phyloP scores from a whole-genome alignment of 352 stramenopile species.

The Peronospora tabacina region DNA sequence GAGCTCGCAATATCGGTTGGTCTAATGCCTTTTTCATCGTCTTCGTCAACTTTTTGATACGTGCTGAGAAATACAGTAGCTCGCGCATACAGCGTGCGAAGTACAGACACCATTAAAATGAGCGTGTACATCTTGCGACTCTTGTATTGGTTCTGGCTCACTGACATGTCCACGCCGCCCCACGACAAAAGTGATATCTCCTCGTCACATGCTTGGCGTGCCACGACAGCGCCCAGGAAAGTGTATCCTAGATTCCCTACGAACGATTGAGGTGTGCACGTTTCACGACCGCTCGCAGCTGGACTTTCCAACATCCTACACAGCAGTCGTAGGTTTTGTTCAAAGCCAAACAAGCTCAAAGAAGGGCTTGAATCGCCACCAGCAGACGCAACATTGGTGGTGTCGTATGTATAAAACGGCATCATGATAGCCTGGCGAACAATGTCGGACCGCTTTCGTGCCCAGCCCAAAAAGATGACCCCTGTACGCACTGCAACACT shows the following conservation, averaged over 20 bases:
- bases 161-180: slow-evolving; percentile 24
- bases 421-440: slow-evolving; percentile 54
- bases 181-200: slow-evolving; percentile 31
- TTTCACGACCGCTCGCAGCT: slow-evolving; percentile 6
- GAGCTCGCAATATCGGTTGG: slow-evolving; percentile 56
- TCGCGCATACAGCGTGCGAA: slow-evolving; percentile 62
- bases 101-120: slow-evolving; percentile 74
- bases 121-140: slow-evolving; percentile 79
- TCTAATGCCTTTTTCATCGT: slow-evolving; percentile 27
- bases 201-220: slow-evolving; percentile 22
- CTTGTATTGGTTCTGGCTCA: slow-evolving; percentile 38
- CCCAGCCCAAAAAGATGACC: slow-evolving; percentile 70
- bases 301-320: slow-evolving; percentile 34
- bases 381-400: slow-evolving; percentile 1
- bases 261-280: slow-evolving; percentile 22
- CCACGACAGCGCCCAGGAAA: slow-evolving; percentile 42
- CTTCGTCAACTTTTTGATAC: slow-evolving; percentile 20
- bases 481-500: slow-evolving; percentile 63
- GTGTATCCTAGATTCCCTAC: slow-evolving; percentile 58
- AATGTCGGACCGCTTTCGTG: slow-evolving; percentile 47
- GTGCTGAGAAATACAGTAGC: slow-evolving; percentile 51
- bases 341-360: slow-evolving; percentile 55
- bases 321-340: slow-evolving; percentile 50
- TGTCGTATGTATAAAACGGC: slow-evolving; percentile 42
- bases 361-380: slow-evolving; percentile 16